Conservation (phyloP, 2,329 filamentous ascomycete species). For the Exophiala alcalophila region DNA sequence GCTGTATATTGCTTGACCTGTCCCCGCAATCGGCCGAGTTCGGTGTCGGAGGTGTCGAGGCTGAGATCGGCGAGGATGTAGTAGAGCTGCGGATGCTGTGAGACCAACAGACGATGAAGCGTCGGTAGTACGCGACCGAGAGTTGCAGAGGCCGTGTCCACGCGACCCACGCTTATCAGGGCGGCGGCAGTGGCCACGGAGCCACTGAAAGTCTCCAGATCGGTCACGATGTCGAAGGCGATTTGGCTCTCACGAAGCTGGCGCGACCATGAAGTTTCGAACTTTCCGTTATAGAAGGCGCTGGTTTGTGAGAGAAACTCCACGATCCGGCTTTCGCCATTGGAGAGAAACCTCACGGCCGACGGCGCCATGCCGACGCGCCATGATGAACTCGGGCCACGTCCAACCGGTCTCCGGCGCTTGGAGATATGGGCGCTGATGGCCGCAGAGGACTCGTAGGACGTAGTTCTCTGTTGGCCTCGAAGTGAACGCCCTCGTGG, state of each 20-base stretch:
- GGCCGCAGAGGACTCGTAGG: no score
- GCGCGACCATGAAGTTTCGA: conserved; percentile 14
- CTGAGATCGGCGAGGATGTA: conserved; percentile 15
- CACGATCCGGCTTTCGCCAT: conserved; percentile 14
- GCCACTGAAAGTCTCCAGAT: conserved; percentile 13
- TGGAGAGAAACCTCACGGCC: conserved; percentile 5
- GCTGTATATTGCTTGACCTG: conserved; percentile 12
- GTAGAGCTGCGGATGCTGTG: conserved; percentile 14
- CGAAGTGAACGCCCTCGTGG: no score
- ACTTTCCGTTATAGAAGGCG: conserved; percentile 9
- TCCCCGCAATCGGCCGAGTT: conserved; percentile 11
- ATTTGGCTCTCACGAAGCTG: conserved; percentile 6
- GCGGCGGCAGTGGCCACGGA: conserved; percentile 15
- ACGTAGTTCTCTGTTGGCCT: no score
- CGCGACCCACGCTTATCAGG: conserved; percentile 7
- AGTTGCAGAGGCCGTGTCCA: conserved; percentile 15
- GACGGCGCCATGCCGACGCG: conserved; percentile 9
- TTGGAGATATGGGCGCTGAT: conserved; percentile 18
- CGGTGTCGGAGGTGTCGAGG: conserved; percentile 9
- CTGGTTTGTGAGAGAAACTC: conserved; percentile 11
- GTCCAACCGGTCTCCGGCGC: background rate
- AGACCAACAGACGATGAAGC: conserved; percentile 6
- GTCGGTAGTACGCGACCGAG: conserved; percentile 4
- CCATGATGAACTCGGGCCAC: conserved; percentile 11
- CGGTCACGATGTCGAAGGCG: conserved; percentile 6